Conservation (phyloP, 139 green algal genomes). For the Dunaliella primolecta region DNA sequence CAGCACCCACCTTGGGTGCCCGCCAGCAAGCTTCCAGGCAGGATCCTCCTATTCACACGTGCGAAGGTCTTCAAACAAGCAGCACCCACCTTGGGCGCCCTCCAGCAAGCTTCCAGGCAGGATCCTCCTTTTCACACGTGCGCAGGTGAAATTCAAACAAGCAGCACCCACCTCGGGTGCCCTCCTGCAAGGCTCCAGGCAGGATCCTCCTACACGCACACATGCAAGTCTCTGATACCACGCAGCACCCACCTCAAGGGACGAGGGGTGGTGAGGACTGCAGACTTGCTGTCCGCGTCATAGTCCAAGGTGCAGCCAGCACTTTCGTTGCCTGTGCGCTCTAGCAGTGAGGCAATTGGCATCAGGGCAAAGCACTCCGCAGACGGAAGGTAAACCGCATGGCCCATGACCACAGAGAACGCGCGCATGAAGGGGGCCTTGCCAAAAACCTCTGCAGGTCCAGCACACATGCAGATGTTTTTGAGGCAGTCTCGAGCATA, state of each 20-base stretch:
- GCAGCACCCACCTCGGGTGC: too few species aligned
- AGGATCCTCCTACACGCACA: background rate
- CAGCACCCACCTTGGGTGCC: too few species aligned
- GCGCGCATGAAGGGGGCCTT: constrained; percentile 63
- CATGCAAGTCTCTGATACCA: background rate
- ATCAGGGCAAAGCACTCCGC: constrained; percentile 90
- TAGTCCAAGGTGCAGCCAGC: constrained; percentile 74
- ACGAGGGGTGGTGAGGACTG: constrained; percentile 54
- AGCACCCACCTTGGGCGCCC: too few species aligned
- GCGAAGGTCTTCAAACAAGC: too few species aligned
- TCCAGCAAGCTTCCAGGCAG: too few species aligned
- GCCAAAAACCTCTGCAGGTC: constrained; percentile 41
- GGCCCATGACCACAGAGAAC: constrained; percentile 80
- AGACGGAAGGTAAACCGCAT: constrained; percentile 76
- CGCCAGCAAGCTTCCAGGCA: too few species aligned
- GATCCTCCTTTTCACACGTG: too few species aligned
- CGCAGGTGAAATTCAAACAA: too few species aligned
- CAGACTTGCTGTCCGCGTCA: constrained; percentile 47
- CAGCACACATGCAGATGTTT: background rate
- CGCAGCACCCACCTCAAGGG: constrained; percentile 38
- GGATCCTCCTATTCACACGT: too few species aligned
- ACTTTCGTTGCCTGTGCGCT: constrained; percentile 53
- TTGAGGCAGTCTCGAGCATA: background rate
- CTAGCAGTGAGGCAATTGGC: constrained; percentile 54
- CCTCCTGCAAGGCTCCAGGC: too few species aligned